phyloP scores from a whole-genome alignment of 352 stramenopile genomes.

The Phytophthora cryptogea region DNA sequence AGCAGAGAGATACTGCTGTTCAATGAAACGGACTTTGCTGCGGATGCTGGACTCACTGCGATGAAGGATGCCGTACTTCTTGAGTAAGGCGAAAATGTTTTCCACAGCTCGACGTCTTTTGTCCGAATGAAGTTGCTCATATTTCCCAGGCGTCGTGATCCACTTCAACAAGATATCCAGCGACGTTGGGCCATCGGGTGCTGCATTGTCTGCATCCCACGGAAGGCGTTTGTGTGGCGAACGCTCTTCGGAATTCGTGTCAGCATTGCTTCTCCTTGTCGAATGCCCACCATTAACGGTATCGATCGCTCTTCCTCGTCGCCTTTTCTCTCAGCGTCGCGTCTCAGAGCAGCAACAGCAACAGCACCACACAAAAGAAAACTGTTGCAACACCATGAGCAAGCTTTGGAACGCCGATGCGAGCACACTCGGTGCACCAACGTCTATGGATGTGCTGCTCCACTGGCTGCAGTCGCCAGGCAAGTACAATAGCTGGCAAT shows the following conservation, averaged over 20 bases:
- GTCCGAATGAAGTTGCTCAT: conserved; percentile 24
- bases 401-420: conserved; percentile 11
- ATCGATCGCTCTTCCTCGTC: conserved; percentile 2
- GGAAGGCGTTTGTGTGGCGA: background rate
- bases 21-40: conserved; percentile 14
- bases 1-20: conserved; percentile 25
- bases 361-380: background rate
- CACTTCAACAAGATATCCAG: conserved; percentile 42
- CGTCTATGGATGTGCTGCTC: conserved; percentile 15
- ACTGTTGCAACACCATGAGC: background rate
- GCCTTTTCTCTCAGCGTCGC: conserved; percentile 11
- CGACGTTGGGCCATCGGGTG: conserved; percentile 18
- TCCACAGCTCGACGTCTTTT: conserved; percentile 3
- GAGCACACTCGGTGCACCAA: conserved; percentile 7
- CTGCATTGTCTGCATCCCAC: conserved; percentile 24
- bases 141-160: conserved; percentile 37
- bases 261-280: background rate
- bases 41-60: conserved; percentile 20
- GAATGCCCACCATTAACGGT: background rate
- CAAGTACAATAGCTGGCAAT: conserved; percentile 17
- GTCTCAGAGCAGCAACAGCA: conserved; percentile 12
- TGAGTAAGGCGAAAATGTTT: conserved; percentile 13
- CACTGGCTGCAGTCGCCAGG: conserved; percentile 10
- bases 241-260: background rate
- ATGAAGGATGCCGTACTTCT: conserved; percentile 16